These are phyloP conservation scores for Evernia prunastri DNA, from an alignment of 495 filamentous ascomycete genomes.

Conservation along the genomic window DNA sequence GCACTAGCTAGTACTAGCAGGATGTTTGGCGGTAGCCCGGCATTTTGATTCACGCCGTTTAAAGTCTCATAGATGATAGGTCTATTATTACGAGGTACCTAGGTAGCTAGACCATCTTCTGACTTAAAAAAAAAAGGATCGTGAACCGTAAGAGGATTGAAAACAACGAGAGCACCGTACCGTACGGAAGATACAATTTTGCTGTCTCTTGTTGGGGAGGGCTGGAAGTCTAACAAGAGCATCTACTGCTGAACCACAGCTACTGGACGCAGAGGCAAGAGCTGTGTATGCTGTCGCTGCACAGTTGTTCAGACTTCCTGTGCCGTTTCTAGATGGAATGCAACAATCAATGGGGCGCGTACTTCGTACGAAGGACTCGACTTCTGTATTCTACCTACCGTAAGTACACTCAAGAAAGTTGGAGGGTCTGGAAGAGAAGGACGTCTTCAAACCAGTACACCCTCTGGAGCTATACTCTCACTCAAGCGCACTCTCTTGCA, in stretches of 20 bases:
- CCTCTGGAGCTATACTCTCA: background rate
- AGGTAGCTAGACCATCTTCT: too few relatives aligned
- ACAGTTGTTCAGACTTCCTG: background rate
- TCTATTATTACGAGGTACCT: too few relatives aligned
- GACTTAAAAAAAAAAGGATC: too few relatives aligned
- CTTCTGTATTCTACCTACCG: too few relatives aligned
- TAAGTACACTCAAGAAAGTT: too few relatives aligned
- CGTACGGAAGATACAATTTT: background rate
- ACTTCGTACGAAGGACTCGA: too few relatives aligned
- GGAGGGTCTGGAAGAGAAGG: background rate
- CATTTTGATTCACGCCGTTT: background rate
- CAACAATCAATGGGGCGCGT: background rate
- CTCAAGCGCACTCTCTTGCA: background rate
- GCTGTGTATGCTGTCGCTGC: background rate
- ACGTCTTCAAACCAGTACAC: background rate
- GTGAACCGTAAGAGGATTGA: too few relatives aligned
- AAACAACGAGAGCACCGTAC: background rate
- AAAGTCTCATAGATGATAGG: too few relatives aligned
- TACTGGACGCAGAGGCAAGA: background rate
- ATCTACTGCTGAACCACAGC: background rate
- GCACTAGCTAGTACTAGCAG: background rate
- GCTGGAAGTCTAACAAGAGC: background rate
- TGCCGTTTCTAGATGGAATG: background rate
- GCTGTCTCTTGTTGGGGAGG: background rate
- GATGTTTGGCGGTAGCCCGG: constrained; percentile 3